A percentile compares a stretch with the other conserved stretches of the same genome.
phyloP scores from a whole-genome alignment of 768 basidiomycete genomes.

The Pholiota molesta region DNA sequence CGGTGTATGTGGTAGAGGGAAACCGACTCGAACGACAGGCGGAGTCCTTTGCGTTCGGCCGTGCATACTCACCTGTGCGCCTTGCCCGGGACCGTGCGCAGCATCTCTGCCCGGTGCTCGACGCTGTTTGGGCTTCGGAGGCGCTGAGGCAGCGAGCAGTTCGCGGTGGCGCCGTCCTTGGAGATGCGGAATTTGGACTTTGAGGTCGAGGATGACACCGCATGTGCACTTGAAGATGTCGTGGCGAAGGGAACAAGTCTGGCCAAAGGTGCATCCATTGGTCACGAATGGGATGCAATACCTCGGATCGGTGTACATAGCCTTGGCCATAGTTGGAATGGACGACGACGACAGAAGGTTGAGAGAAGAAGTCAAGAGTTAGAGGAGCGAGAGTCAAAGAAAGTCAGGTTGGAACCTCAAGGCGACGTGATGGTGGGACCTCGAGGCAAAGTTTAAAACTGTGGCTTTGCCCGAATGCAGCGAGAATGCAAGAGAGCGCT shows the following conservation, averaged over 20 bases:
- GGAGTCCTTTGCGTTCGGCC: no score
- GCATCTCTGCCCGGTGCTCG: background rate
- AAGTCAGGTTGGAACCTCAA: background rate
- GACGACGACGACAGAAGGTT: no score
- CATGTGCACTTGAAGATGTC: slow-evolving; percentile 40
- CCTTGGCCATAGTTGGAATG: background rate
- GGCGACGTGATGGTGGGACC: background rate
- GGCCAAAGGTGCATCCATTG: slow-evolving; percentile 29
- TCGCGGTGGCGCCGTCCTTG: slow-evolving; percentile 33
- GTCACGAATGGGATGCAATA: slow-evolving; percentile 31
- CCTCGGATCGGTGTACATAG: slow-evolving; percentile 12
- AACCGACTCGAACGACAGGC: no score
- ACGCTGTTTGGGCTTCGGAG: background rate
- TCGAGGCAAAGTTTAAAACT: background rate
- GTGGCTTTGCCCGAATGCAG: background rate
- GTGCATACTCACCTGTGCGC: background rate
- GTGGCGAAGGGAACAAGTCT: slow-evolving; percentile 34
- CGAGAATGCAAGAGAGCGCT: background rate
- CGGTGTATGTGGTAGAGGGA: background rate
- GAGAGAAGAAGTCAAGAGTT: background rate
- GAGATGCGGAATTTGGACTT: slow-evolving; percentile 25
- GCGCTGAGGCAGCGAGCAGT: slow-evolving; percentile 8
- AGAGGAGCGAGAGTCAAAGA: background rate
- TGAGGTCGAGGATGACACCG: slow-evolving; percentile 30
- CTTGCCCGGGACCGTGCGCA: background rate